Evolutionary conservation across 306 rosid species (phyloP), one percentile per base, ranked within the genome.

Genomic region (Casuarina equisetifolia): DNA sequence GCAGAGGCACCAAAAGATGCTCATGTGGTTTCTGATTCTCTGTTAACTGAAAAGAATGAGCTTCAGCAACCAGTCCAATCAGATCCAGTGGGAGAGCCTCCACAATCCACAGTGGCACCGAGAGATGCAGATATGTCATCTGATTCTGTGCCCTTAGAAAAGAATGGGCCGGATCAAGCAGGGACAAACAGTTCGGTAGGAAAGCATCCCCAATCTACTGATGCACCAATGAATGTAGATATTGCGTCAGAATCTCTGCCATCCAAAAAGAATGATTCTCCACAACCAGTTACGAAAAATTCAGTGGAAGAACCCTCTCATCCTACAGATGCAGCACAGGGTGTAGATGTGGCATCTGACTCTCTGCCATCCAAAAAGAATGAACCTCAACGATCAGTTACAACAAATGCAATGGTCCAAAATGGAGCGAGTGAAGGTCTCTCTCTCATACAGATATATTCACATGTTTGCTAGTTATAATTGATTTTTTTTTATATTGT

Each of bases 141-240:
- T 80, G 79, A 83, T 72, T 80, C 84, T 49, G 40, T 52, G 49
- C 76, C 86, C 71, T 76, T 66, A 5, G 82, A 81, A 55, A 77
- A 77, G 54, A 68, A 73, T 43, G 76, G 74, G 42, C 74, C 80
- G 7, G 82, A 70, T 72, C 67, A 70, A 35, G 71, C 61, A 4
- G 62, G 20, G 75, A 74, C 83, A 45, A 62, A 72, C 79, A 55
- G 36, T 83, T 75, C 86, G 74, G 85, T n/a, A 17, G 20, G 43
- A 49, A 88, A 81, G 70, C 68, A 83, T 45, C 64, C 74, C 40
- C 84, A 82, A 85, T 75, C 70, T 54, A 73, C 85, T 36, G 85
- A 83, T 57, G 74, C 79, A 40, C 79, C 69, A 57, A 86, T 52
- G 70, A 90, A 88, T 86, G 82, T 79, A 67, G 93, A 88, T 45